These are phyloP conservation scores for Ceratocystis papillata DNA, from an alignment of 2,329 filamentous ascomycete species.

Conservation along the genomic window DNA sequence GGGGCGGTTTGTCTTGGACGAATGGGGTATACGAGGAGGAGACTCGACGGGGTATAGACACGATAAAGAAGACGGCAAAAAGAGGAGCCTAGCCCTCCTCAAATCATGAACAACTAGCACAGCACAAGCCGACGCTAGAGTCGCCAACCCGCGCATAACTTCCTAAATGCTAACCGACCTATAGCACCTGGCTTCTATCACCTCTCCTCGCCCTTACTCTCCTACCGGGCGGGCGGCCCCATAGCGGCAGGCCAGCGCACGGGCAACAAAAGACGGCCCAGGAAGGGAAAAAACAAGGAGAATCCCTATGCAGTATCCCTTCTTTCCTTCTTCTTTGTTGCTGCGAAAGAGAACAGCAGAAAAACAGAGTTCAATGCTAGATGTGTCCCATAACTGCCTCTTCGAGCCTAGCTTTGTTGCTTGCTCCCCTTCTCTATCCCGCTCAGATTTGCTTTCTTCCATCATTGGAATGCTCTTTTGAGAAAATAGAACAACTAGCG, in stretches of 20 bases:
- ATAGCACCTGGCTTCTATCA: not conserved
- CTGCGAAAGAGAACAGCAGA: not conserved
- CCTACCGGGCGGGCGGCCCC: not conserved
- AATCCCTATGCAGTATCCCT: not conserved
- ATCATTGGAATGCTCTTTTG: not conserved
- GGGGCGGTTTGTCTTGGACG: not conserved
- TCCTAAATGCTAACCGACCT: not conserved
- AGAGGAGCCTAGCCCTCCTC: not conserved
- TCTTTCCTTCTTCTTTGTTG: not conserved
- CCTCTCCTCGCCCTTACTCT: not conserved
- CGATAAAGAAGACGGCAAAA: not conserved
- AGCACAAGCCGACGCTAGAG: not conserved
- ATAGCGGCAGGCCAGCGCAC: slow-evolving; percentile 1
- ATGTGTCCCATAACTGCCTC: not conserved
- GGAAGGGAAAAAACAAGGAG: not conserved
- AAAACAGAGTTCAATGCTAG: not conserved
- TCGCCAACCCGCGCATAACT: too few relatives aligned
- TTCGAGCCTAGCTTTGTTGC: not conserved
- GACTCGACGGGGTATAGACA: not conserved
- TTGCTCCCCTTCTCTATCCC: not conserved
- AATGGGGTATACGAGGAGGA: not conserved
- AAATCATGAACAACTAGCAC: not conserved
- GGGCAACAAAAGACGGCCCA: not conserved
- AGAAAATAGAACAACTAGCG: not conserved
- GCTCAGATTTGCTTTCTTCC: not conserved